A percentile compares a stretch with the other conserved stretches of the same genome.
Conservation (phyloP, 2,329 filamentous ascomycete genomes). For the Cladobotryum mycophilum region DNA sequence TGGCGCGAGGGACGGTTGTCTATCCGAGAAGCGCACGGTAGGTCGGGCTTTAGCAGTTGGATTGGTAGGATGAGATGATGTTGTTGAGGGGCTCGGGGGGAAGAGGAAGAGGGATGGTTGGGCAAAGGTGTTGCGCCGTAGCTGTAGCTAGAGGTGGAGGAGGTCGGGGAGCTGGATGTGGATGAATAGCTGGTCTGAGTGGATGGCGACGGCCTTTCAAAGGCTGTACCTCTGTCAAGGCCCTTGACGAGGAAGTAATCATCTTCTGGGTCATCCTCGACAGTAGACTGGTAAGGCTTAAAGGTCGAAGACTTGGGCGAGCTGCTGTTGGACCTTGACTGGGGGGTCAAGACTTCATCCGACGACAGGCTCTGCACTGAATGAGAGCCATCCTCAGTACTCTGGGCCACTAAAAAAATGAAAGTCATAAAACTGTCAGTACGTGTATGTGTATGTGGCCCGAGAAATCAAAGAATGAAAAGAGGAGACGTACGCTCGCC, state of each 20-base stretch:
- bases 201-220: not conserved
- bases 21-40: conserved; percentile 27
- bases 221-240: not conserved
- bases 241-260: not conserved
- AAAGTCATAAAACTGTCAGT: not conserved
- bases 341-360: not conserved
- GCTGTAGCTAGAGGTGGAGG: conserved; percentile 11
- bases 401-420: not conserved
- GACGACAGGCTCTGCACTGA: conserved; percentile 1
- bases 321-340: not conserved
- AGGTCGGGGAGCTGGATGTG: not conserved
- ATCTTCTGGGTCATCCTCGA: conserved; percentile 15
- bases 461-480: no score
- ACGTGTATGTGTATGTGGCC: not conserved
- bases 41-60: conserved; percentile 14
- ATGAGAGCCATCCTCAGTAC: not conserved
- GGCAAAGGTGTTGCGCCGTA: not conserved
- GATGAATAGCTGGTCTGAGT: not conserved
- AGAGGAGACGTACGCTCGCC: conserved; percentile 6
- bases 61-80: not conserved
- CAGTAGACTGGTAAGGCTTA: conserved; percentile 17
- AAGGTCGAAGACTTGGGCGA: conserved; percentile 1
- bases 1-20: conserved; percentile 18
- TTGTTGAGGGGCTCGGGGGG: not conserved
- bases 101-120: not conserved